phyloP scores from a whole-genome alignment of 2,329 filamentous ascomycete genomes.

The Beauveria medogensis region DNA sequence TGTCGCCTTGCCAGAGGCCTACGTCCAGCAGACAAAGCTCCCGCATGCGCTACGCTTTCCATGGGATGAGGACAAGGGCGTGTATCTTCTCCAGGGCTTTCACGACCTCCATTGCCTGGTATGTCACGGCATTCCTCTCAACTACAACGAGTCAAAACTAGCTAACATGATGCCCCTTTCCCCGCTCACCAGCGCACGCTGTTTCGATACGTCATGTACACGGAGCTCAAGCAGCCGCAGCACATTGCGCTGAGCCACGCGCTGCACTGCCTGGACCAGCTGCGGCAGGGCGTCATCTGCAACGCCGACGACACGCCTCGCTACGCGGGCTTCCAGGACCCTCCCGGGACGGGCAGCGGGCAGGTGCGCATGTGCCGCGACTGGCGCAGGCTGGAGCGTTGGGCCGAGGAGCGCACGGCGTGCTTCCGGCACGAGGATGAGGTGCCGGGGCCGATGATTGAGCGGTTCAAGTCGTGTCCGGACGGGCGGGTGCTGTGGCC shows the following conservation, averaged over 20 bases:
- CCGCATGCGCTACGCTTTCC: background rate
- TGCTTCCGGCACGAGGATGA: constrained; percentile 3
- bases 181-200: background rate
- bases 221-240: background rate
- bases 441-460: constrained; percentile 9
- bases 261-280: constrained; percentile 1
- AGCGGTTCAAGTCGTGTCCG: constrained; percentile 8
- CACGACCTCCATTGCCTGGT: constrained; percentile 2
- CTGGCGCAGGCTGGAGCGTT: constrained; percentile 1
- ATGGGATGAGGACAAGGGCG: constrained; percentile 2
- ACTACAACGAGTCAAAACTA: too few species aligned
- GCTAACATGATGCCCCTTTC: too few species aligned
- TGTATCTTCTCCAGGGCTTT: constrained; percentile 2
- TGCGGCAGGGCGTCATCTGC: constrained; percentile 4
- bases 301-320: constrained; percentile 6
- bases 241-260: background rate
- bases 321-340: background rate
- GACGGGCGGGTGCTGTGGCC: constrained; percentile 2
- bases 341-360: background rate
- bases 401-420: background rate
- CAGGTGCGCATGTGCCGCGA: constrained; percentile 7
- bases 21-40: background rate
- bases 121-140: background rate
- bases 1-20: background rate
- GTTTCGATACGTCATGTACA: background rate